phyloP scores from a whole-genome alignment of 208 protist species.

The Leishmania tarentolae region DNA sequence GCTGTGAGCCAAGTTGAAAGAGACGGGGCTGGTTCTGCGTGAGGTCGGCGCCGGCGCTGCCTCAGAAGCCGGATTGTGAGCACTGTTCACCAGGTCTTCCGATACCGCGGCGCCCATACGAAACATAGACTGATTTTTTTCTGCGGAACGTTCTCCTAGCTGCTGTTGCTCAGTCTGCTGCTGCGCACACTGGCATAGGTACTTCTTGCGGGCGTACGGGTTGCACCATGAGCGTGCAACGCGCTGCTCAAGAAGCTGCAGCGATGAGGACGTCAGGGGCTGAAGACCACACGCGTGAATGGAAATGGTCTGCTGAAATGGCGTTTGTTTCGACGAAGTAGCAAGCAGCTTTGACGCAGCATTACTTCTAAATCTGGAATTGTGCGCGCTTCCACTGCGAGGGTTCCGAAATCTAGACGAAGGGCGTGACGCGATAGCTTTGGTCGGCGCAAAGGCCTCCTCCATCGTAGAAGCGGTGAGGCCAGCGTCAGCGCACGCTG shows the following conservation, averaged over 20 bases:
- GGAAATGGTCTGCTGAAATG: neutral
- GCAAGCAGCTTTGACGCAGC: neutral
- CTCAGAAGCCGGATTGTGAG: neutral
- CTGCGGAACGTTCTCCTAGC: neutral
- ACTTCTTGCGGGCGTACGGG: slow-evolving; percentile 67
- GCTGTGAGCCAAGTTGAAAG: neutral
- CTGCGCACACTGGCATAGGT: slow-evolving; percentile 29
- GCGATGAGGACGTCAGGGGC: slow-evolving; percentile 8
- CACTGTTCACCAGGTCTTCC: neutral
- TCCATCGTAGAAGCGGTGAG: neutral
- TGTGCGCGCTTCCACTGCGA: neutral
- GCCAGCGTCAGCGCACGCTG: neutral
- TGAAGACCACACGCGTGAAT: neutral
- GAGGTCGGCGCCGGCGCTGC: neutral
- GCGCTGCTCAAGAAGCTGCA: slow-evolving; percentile 57
- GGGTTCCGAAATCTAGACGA: neutral
- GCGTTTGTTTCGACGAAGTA: neutral
- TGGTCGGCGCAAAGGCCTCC: neutral
- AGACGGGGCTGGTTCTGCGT: neutral
- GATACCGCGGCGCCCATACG: neutral
- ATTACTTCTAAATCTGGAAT: neutral
- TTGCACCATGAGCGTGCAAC: slow-evolving; percentile 77
- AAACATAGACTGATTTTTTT: neutral
- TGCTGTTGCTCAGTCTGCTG: neutral
- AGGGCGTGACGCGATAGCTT: neutral